Evolutionary conservation across 2,329 filamentous ascomycete species (phyloP), one percentile per base, ranked within the genome.

Genomic region (Metarhizium guizhouense): DNA sequence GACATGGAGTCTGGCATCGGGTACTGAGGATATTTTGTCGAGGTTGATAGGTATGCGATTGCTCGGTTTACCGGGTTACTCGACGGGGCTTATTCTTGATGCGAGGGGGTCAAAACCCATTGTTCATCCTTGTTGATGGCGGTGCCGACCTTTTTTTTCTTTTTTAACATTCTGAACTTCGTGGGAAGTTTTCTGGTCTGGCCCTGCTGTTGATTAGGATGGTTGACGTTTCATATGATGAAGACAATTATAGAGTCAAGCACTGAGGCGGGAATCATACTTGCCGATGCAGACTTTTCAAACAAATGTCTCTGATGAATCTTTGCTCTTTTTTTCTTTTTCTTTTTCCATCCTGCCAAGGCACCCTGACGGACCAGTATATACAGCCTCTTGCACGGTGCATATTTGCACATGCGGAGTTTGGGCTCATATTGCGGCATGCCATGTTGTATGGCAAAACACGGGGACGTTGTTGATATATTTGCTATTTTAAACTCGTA

Each of bases 21-120:
- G 69, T 78, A 83, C 79, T 72, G 76, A 79, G 74, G 78, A 71
- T 75, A 78, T 82, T 87, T 96, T 87, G 93, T 96, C 93, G 85
- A 85, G 87, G 81, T 89, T 83, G 80, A 95, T 84, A 96, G 93
- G 87, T 85, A 97, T 96, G 93, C 92, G 93, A 96, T 96, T 96
- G 90, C 88, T 76, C 70, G 64, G 68, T 59, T 63, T 69, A 64
- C 75, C 72, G 74, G 80, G 89, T 96, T 95, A 97, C 93, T 96
- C 92, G 91, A 97, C 95, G 93, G 93, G 93, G 93, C 93, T 96
- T 91, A 97, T 96, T 96, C 90, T 96, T 88, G 93, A 91, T 82
- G 88, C 92, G 91, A 96, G 90, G 88, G 87, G 88, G 75, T 74
- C 54, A 58, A 4, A 53, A 59, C 62, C 54, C 45, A 55, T 55